Evolutionary conservation across 2,329 filamentous ascomycete genomes (phyloP), one percentile per base, ranked within the genome.

Genomic region (Teratosphaeria viscida): DNA sequence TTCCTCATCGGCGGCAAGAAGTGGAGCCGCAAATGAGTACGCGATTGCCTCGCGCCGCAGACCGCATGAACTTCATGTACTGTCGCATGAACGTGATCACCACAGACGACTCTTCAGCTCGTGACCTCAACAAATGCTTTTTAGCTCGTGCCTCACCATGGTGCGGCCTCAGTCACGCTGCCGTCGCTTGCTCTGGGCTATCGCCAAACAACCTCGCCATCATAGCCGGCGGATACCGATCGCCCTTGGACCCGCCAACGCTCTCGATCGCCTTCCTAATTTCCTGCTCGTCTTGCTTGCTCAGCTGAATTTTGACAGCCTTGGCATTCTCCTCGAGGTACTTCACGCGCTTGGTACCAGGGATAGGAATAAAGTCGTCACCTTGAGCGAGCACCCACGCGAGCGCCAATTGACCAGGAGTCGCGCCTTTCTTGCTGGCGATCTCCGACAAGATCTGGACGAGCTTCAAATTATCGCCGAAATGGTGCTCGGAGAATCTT

Each of bases 371-470:
- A 56, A 67, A 57, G 37, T 67, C 65, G 5, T 67, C 62, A 2
- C 70, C 71, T 61, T 72, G 70, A 27, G 65, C 65, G 7, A 70
- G 57, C 27, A 71, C 62, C 70, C 70, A 73, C 2, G 70, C 69
- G 12, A 72, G 54, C 5, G 65, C 62, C 23, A 72, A 53, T 57
- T 73, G 71, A 34, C 68, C 67, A 14, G 67, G 56, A 10, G 69
- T 71, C 54, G 65, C 64, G 5, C 65, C 64, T 54, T 73, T 73
- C 60, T 66, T 64, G 52, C 63, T 57, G 6, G 70, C 70, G 53
- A 72, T 61, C 7, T 62, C 62, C 2, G 60, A 57, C 53, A 72
- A 57, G 32, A 59, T 62, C 52, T 66, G 56, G 19, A 71, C 70
- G n/a, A 73, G 66, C 61, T 69, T 66, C n/a, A 72, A 55, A 37